Conservation (phyloP, 2,329 filamentous ascomycete genomes). For the Stagonosporopsis chrysanthemi region DNA sequence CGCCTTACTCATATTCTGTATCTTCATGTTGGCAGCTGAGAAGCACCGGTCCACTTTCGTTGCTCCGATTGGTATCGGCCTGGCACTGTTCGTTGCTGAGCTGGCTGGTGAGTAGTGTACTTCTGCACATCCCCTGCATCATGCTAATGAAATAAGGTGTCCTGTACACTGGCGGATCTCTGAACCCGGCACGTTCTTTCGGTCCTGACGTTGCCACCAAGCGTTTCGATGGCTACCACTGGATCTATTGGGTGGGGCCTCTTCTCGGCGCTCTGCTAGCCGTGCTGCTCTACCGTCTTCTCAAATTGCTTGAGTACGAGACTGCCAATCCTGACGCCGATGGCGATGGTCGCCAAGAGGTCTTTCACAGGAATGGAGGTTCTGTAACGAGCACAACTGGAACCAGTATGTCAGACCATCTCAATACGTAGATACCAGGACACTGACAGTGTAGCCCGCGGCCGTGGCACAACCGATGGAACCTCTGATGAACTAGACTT, state of each 20-base stretch:
- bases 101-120: conserved; percentile 47
- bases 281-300: conserved; percentile 58
- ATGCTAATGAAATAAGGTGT: conserved; percentile 46
- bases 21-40: conserved; percentile 56
- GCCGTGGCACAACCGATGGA: conserved; percentile 40
- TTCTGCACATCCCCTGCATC: neutral
- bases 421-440: conserved; percentile 3
- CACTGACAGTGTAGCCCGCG: conserved; percentile 25
- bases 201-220: conserved; percentile 56
- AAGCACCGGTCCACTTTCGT: conserved; percentile 52
- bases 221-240: conserved; percentile 56
- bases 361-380: conserved; percentile 33
- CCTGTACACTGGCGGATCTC: conserved; percentile 56
- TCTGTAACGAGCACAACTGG: conserved; percentile 3
- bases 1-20: conserved; percentile 58
- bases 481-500: conserved; percentile 29
- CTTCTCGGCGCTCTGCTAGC: conserved; percentile 55
- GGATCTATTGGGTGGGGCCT: conserved; percentile 62
- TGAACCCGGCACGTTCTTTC: conserved; percentile 60
- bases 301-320: conserved; percentile 60
- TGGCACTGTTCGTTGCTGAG: conserved; percentile 57
- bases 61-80: conserved; percentile 53
- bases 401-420: conserved; percentile 18
- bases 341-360: conserved; percentile 52
- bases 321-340: conserved; percentile 59